A percentile compares a stretch with the other conserved stretches of the same genome.
phyloP scores from a whole-genome alignment of 768 basidiomycete genomes.

The Lentinula edodes region DNA sequence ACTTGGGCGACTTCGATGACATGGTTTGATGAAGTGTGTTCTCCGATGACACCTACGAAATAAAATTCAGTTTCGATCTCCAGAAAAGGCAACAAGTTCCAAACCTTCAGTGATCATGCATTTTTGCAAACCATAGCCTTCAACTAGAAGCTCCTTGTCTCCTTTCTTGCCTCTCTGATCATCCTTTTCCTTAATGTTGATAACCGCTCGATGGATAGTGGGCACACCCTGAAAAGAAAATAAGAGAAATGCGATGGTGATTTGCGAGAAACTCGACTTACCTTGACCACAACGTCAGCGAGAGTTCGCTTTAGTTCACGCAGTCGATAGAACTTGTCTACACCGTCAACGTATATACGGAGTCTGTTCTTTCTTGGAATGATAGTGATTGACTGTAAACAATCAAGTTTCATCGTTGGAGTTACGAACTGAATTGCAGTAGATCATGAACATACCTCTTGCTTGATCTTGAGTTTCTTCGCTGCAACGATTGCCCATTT shows the following conservation, averaged over 20 bases:
- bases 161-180: constrained; percentile 75
- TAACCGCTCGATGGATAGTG: constrained; percentile 87
- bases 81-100: constrained; percentile 2
- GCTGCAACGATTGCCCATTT: constrained; percentile 85
- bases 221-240: constrained; percentile 61
- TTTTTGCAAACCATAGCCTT: constrained; percentile 93
- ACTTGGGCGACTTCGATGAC: constrained; percentile 94
- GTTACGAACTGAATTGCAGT: not conserved
- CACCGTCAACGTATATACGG: constrained; percentile 73
- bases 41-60: constrained; percentile 77
- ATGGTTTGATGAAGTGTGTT: constrained; percentile 92
- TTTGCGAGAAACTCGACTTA: constrained; percentile 17
- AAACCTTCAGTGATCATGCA: constrained; percentile 97
- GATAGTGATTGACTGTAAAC: constrained; percentile 63
- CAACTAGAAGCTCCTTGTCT: constrained; percentile 89
- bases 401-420: not conserved
- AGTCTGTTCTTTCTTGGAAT: constrained; percentile 70
- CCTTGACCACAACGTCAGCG: constrained; percentile 88
- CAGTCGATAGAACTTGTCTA: constrained; percentile 77
- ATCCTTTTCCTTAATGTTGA: constrained; percentile 90
- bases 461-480: constrained; percentile 90
- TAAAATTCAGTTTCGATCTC: not conserved
- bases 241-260: not conserved
- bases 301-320: constrained; percentile 83
- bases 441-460: constrained; percentile 47